Evolutionary conservation across 2,329 filamentous ascomycete genomes (phyloP).

Genomic region (Stagonosporopsis cucurbitacearum): DNA sequence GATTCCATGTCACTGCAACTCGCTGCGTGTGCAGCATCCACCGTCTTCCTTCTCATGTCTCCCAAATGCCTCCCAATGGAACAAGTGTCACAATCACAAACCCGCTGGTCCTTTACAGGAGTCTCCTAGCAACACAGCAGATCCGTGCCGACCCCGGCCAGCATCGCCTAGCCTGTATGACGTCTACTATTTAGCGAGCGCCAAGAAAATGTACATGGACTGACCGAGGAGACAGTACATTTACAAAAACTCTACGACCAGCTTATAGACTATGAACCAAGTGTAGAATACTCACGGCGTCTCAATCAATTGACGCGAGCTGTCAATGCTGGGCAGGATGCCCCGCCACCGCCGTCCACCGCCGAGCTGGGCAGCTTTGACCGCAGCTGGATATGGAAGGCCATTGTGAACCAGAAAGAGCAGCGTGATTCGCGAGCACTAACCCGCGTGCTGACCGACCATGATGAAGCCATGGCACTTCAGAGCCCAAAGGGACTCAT

Average conservation of each 20-base stretch:
- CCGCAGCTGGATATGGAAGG: conserved; percentile 60
- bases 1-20: conserved; percentile 15
- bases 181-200: conserved; percentile 38
- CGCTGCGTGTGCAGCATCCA: conserved; percentile 19
- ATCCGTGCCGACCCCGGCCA: conserved; percentile 75
- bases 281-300: conserved; percentile 70
- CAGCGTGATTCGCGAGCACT: conserved; percentile 64
- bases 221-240: conserved; percentile 62
- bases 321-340: conserved; percentile 41
- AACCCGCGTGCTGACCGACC: conserved; percentile 70
- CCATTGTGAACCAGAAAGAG: conserved; percentile 61
- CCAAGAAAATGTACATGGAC: conserved; percentile 21
- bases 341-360: conserved; percentile 42
- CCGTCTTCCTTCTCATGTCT: conserved; percentile 9
- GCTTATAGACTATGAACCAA: conserved; percentile 79
- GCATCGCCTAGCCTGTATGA: conserved; percentile 63
- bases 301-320: conserved; percentile 65
- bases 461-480: conserved; percentile 74
- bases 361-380: conserved; percentile 31
- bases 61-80: conserved; percentile 44
- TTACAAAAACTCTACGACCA: conserved; percentile 77
- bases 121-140: conserved; percentile 69
- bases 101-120: conserved; percentile 77
- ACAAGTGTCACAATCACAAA: conserved; percentile 63
- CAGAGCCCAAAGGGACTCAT: conserved; percentile 77